These are phyloP conservation scores for Serpula lacrymans DNA, from an alignment of 768 basidiomycete genomes.

Conservation along the genomic window DNA sequence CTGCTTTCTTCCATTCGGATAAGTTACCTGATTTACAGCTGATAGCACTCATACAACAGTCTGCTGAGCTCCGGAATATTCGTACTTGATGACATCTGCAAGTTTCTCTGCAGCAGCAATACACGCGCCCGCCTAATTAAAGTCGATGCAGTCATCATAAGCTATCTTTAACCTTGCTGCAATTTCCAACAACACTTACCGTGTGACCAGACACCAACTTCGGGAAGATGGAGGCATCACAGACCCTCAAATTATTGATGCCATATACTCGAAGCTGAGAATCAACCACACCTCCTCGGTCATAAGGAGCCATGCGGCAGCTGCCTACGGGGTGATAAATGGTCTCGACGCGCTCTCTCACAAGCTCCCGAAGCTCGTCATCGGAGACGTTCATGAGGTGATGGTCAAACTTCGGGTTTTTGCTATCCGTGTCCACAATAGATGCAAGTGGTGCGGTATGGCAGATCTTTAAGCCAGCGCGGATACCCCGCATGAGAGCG, in stretches of 20 bases:
- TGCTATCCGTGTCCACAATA: constrained; percentile 29
- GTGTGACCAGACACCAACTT: constrained; percentile 43
- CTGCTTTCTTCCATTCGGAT: too few species aligned
- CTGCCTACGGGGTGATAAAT: constrained; percentile 3
- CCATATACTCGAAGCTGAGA: constrained; percentile 42
- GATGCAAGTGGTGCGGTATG: constrained; percentile 36
- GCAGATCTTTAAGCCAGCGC: constrained; percentile 34
- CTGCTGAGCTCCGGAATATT: too few species aligned
- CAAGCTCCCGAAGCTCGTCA: constrained; percentile 11
- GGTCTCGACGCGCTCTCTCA: constrained; percentile 7
- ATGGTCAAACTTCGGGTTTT: constrained; percentile 35
- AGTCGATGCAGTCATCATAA: neutral
- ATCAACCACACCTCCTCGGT: constrained; percentile 39
- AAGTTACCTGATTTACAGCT: too few species aligned
- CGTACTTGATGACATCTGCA: constrained; percentile 29
- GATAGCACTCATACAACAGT: too few species aligned
- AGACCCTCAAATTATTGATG: constrained; percentile 38
- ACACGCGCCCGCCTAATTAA: constrained; percentile 22
- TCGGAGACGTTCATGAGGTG: constrained; percentile 15
- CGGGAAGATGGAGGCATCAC: constrained; percentile 45
- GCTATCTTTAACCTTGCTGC: neutral
- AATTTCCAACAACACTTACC: constrained; percentile 23
- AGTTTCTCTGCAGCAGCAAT: constrained; percentile 33
- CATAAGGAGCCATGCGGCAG: constrained; percentile 7
- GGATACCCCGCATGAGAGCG: constrained; percentile 38